Evolutionary conservation across 2,329 filamentous ascomycete genomes (phyloP), one percentile per base, ranked within the genome.

Genomic region (Neospermospora avenae): DNA sequence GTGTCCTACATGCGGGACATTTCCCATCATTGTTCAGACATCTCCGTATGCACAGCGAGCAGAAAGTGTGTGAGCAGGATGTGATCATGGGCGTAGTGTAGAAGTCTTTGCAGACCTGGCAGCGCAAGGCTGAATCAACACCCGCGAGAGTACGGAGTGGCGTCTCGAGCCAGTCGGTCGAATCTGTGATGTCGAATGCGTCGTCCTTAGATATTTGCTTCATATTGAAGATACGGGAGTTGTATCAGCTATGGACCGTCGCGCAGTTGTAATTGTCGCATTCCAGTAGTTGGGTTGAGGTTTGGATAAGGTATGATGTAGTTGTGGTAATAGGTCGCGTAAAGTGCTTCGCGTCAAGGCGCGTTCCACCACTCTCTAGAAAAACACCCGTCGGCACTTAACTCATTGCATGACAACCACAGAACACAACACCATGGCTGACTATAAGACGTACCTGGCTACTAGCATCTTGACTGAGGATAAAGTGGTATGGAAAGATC

Each of bases 51-150:
- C 95, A 99, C 57, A 96, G 78, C 6, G 93, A 97, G 80, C 95
- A 99, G 72, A 99, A 99, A 0, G 95, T 98, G 73, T 99, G 95
- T 57, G 86, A 89, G 77, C 95, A 99, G 1, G 90, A 90, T 0
- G 95, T 99, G 64, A 97, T 88, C 84, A 99, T 95, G 0, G 95
- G 95, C 54, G 92, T 96, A 63, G 86, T 86, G 78, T 90, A 98
- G 76, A 98, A 96, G 74, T 99, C 96, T 74, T 98, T 98, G 84
- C 95, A 99, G 62, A 99, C 90, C 75, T 98, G 91, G 76, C 95
- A 99, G 68, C 95, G 90, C 20, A 99, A 81, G 3, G 92, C 86
- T 62, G 89, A 86, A 71, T 99, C 95, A 64, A 99, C 84, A 14
- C 83, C 78, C 51, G 85, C 80, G 57, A 96, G 82, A 14, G 78